These are phyloP conservation scores for Friedmanniomyces endolithicus DNA, from an alignment of 495 filamentous ascomycete species.

Conservation along the genomic window DNA sequence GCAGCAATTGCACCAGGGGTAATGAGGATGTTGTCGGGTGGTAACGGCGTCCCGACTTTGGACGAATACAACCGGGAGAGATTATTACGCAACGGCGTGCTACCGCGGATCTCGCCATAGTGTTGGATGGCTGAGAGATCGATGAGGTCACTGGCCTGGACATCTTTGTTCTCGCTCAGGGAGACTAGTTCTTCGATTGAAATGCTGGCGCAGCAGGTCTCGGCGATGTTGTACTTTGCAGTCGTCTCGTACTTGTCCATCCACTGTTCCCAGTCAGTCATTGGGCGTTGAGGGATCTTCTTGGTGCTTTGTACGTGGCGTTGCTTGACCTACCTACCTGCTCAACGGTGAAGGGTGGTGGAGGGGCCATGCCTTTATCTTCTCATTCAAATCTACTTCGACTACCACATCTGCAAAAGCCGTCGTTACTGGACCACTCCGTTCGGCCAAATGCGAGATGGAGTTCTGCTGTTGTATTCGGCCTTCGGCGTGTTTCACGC, in stretches of 20 bases:
- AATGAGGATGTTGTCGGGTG: constrained; percentile 58
- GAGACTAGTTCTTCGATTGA: constrained; percentile 58
- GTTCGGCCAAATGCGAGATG: too few relatives aligned
- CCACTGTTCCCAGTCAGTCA: constrained; percentile 45
- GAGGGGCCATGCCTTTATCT: constrained; percentile 14
- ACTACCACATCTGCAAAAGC: too few relatives aligned
- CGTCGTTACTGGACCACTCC: too few relatives aligned
- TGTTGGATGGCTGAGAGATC: constrained; percentile 41
- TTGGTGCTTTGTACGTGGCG: neutral
- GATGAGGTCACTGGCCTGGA: constrained; percentile 29
- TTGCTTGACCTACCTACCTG: constrained; percentile 38
- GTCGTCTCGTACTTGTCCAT: constrained; percentile 74
- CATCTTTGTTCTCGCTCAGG: constrained; percentile 41
- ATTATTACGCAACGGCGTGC: constrained; percentile 46
- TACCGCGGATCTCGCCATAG: constrained; percentile 63
- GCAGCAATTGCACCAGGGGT: constrained; percentile 74
- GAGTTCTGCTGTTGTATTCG: too few relatives aligned
- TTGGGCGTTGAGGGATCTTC: neutral
- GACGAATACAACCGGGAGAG: constrained; percentile 55
- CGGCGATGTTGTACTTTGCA: constrained; percentile 69
- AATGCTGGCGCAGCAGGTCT: constrained; percentile 74
- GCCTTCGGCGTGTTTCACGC: too few relatives aligned
- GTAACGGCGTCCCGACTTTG: constrained; percentile 37
- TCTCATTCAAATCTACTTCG: too few relatives aligned
- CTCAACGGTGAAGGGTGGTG: constrained; percentile 58